Conservation (phyloP, 1,139 yeast genomes). For the Arxiozyma telluris region DNA sequence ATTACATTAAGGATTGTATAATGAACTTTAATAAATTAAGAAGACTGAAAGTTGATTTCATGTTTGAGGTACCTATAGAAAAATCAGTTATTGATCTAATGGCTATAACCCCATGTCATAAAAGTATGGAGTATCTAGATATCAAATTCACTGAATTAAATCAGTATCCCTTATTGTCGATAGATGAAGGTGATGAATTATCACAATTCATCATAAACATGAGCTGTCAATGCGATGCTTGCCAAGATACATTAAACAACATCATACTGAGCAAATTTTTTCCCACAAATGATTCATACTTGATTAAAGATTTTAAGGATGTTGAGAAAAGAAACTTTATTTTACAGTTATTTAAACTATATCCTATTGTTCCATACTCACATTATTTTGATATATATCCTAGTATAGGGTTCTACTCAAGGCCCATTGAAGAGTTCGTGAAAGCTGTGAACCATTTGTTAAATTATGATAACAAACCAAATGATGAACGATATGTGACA, state of each 20-base stretch:
- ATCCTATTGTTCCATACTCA: conserved; percentile 26
- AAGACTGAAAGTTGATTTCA: conserved; percentile 22
- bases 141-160: conserved; percentile 18
- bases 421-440: conserved; percentile 18
- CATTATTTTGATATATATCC: conserved; percentile 20
- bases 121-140: conserved; percentile 20
- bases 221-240: conserved; percentile 23
- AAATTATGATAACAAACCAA: neutral
- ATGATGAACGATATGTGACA: conserved; percentile 9
- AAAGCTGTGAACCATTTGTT: conserved; percentile 15
- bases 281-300: conserved; percentile 15
- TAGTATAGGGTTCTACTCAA: conserved; percentile 20
- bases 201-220: conserved; percentile 17
- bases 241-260: conserved; percentile 17
- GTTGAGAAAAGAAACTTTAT: conserved; percentile 19
- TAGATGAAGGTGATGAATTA: conserved; percentile 15
- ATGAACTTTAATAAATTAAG: conserved; percentile 11
- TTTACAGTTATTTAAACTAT: conserved; percentile 21
- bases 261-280: conserved; percentile 20
- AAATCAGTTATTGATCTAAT: conserved; percentile 11
- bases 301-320: conserved; percentile 16
- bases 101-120: conserved; percentile 12
- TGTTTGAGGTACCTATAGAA: conserved; percentile 19
- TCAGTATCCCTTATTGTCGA: conserved; percentile 13
- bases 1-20: conserved; percentile 15